Conservation (phyloP, 208 protist species). For the Trypanosoma boissoni region DNA sequence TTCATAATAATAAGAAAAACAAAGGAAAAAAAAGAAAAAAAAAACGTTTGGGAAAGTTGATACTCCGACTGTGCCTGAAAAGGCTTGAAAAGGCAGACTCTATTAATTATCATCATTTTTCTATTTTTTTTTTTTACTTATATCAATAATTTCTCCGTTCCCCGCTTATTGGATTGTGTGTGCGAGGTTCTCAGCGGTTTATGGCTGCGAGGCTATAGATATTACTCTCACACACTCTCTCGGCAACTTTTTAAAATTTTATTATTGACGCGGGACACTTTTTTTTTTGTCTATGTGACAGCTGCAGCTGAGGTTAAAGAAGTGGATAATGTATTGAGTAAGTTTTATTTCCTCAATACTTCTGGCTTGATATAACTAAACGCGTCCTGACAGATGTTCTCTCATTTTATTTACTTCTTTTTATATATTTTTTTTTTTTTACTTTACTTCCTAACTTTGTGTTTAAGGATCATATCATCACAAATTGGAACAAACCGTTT, state of each 20-base stretch:
- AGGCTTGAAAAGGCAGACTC: too few relatives aligned
- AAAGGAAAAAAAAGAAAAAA: conserved; percentile 3
- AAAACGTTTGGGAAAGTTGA: background rate
- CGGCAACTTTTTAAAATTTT: conserved; percentile 5
- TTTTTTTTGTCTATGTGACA: background rate
- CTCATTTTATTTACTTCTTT: background rate
- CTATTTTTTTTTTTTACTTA: too few relatives aligned
- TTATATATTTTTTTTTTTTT: background rate
- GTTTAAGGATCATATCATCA: background rate
- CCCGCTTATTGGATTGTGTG: too few relatives aligned
- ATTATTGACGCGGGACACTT: background rate
- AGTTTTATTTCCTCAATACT: background rate
- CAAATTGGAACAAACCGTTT: conserved; percentile 9
- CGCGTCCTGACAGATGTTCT: too few relatives aligned
- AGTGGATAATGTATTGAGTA: background rate
- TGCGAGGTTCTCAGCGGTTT: background rate
- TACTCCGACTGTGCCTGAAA: too few relatives aligned
- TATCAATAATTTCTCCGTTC: too few relatives aligned
- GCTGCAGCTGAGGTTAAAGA: background rate
- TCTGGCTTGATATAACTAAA: background rate
- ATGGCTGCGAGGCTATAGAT: background rate
- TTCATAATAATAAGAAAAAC: too few relatives aligned
- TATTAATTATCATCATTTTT: too few relatives aligned
- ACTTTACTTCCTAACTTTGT: background rate
- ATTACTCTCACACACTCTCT: conserved; percentile 13